Conservation (phyloP, 2,329 filamentous ascomycete genomes). For the Pseudogymnoascus sp. region DNA sequence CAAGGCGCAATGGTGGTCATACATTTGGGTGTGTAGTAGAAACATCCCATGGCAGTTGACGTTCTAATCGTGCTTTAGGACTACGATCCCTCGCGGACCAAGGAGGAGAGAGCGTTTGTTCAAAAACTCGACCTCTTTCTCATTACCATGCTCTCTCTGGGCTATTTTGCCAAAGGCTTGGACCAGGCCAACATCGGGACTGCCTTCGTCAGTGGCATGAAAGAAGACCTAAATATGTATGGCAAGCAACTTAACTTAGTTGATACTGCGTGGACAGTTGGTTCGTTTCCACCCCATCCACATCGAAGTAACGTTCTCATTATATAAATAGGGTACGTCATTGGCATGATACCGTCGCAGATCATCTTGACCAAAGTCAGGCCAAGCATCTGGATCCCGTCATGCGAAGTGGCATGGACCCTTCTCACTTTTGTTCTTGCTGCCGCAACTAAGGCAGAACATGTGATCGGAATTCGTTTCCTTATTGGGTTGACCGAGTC, state of each 20-base stretch:
- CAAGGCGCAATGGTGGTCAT: neutral
- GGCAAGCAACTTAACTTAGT: conserved; percentile 45
- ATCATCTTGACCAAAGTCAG: conserved; percentile 33
- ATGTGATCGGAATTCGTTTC: neutral
- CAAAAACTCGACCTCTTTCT: neutral
- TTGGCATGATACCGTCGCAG: conserved; percentile 35
- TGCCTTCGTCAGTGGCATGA: conserved; percentile 28
- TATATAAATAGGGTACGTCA: conserved; percentile 34
- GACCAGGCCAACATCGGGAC: conserved; percentile 28
- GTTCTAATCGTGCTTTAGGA: neutral
- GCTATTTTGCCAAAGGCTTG: conserved; percentile 40
- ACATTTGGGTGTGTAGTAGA: neutral
- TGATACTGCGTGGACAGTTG: neutral
- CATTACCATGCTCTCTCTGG: neutral
- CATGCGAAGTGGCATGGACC: neutral
- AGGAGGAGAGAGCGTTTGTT: neutral
- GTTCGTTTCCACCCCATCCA: conserved; percentile 32
- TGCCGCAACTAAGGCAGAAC: neutral
- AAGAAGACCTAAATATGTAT: conserved; percentile 40
- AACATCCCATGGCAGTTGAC: neutral
- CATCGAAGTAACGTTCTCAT: neutral
- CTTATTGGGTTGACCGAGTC: conserved; percentile 21
- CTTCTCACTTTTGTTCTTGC: neutral
- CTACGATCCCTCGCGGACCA: neutral
- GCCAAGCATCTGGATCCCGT: conserved; percentile 29